Base-by-base conservation (phyloP, 1,284 basidiomycete species). In the Coriolopsis trogii region DNA sequence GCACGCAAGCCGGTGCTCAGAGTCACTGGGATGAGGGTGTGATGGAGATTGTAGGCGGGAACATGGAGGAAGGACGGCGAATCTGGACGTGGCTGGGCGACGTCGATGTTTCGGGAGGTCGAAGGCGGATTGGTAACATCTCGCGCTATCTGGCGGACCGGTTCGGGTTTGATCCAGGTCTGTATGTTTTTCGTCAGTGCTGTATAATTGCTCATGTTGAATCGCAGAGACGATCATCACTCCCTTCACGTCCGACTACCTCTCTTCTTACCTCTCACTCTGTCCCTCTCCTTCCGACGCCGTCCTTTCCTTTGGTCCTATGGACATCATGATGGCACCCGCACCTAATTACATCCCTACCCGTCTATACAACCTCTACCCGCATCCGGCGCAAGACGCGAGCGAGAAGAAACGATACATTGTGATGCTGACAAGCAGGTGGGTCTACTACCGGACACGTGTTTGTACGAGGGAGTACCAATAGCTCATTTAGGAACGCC, bases 11-110 rank as follows among this genome's bases (percentile, higher is more conserved):
- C 3, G 65, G 66, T 10, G 56, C 68, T 7, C 74, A 74, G 43
- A 82, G 83, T 5, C 77, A 82, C 55, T 93, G 90, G 91, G 89
- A 93, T 56, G 86, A 90, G 39, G 79, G 76, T 9, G 79, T 89
- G 2, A 72, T 93, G 46, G 87, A 90, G 61, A 83, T 89, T 46
- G 79, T 91, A 13, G 87, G 85, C 36, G 89, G 89, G 0, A 84
- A 79, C 52, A 70, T 80, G 45, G 87, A 91, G 55, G 86, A 89
- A 60, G 88, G 84, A 7, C 70, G 82, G 56, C 71, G 81, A 41
- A 81, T 91, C 37, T 77, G 82, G 60, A 78, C 79, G 4, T 89
- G 89, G 87, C 72, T 91, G 10, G 91, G 89, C 12, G 84, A 87
- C 36, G 89, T 91, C 7, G 88, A 89, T 61, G 64, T 76, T 60